phyloP scores from a whole-genome alignment of 1,139 yeast species.

The Nakaseomyces kungkrabaensis region DNA sequence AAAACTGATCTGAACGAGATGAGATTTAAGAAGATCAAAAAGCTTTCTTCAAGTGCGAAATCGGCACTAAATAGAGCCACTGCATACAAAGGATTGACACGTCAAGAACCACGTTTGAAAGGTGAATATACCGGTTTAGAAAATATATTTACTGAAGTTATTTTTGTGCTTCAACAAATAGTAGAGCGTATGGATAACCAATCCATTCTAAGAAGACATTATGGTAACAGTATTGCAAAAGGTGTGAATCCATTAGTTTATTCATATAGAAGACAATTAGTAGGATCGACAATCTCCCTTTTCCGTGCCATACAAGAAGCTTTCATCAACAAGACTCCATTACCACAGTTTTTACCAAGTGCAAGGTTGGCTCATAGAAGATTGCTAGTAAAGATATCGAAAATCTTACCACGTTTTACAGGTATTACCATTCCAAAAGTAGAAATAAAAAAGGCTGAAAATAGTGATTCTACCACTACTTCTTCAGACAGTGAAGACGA shows the following conservation, averaged over 20 bases:
- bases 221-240: slow-evolving; percentile 39
- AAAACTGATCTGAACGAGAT: slow-evolving; percentile 22
- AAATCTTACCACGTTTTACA: neutral
- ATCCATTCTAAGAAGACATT: slow-evolving; percentile 34
- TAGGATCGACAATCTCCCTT: slow-evolving; percentile 32
- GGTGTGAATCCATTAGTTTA: slow-evolving; percentile 35
- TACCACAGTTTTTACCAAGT: slow-evolving; percentile 43
- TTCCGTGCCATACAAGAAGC: slow-evolving; percentile 38
- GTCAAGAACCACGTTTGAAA: slow-evolving; percentile 40
- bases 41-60: slow-evolving; percentile 31
- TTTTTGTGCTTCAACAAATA: slow-evolving; percentile 38
- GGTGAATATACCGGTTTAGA: slow-evolving; percentile 36
- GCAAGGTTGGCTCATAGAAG: slow-evolving; percentile 40
- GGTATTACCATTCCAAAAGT: neutral
- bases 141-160: slow-evolving; percentile 36
- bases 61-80: slow-evolving; percentile 35
- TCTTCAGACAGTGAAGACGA: slow-evolving; percentile 4
- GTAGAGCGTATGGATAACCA: slow-evolving; percentile 40
- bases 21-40: slow-evolving; percentile 25
- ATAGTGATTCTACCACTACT: slow-evolving; percentile 6
- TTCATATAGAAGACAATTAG: slow-evolving; percentile 37
- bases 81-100: slow-evolving; percentile 34
- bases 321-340: slow-evolving; percentile 34
- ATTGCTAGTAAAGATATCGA: slow-evolving; percentile 21
- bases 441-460: neutral